Evolutionary conservation across 2,329 filamentous ascomycete species (phyloP).

Genomic region (Curvularia spicifera): DNA sequence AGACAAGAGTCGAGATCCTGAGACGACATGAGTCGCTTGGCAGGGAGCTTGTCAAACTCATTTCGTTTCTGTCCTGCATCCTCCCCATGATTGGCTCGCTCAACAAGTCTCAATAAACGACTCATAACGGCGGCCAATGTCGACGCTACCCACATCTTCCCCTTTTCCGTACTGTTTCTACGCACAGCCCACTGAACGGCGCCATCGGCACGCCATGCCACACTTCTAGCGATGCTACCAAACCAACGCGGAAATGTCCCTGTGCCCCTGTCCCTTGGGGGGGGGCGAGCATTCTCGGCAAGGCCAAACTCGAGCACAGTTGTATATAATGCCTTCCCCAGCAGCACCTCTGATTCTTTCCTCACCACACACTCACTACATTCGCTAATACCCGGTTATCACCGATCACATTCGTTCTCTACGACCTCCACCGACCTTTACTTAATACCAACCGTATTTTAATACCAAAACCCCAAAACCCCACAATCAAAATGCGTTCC

Average conservation of each 20-base stretch:
- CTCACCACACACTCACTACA: constrained; percentile 48
- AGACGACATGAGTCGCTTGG: constrained; percentile 38
- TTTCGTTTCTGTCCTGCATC: constrained; percentile 39
- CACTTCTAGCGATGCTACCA: constrained; percentile 22
- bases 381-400: constrained; percentile 47
- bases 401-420: constrained; percentile 52
- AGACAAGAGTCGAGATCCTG: constrained; percentile 32
- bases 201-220: constrained; percentile 39
- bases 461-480: constrained; percentile 32
- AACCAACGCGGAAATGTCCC: constrained; percentile 35
- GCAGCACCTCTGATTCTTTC: constrained; percentile 26
- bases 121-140: constrained; percentile 34
- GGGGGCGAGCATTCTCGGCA: constrained; percentile 28
- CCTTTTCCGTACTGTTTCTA: constrained; percentile 43
- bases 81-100: constrained; percentile 29
- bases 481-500: constrained; percentile 50
- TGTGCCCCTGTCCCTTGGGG: constrained; percentile 31
- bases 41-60: constrained; percentile 43
- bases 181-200: constrained; percentile 31
- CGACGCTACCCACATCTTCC: constrained; percentile 32
- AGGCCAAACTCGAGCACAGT: constrained; percentile 32
- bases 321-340: constrained; percentile 47
- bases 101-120: constrained; percentile 42
- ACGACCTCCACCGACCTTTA: constrained; percentile 37
- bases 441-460: constrained; percentile 46